phyloP scores from a whole-genome alignment of 2,329 filamentous ascomycete species.

The Fusarium subtropicale region DNA sequence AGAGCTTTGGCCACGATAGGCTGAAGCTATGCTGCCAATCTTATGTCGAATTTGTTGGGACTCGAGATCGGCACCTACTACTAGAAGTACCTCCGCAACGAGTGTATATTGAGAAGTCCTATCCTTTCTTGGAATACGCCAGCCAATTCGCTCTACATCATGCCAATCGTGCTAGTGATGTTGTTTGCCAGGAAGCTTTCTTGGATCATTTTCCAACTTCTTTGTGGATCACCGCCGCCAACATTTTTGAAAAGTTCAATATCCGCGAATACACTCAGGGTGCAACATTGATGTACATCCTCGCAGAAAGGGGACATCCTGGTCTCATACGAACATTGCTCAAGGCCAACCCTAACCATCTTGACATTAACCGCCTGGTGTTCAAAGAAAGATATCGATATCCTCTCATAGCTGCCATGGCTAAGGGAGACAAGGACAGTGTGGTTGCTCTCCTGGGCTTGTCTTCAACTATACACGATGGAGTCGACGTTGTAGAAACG shows the following conservation, averaged over 20 bases:
- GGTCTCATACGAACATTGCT: not conserved
- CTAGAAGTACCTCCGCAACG: too few relatives aligned
- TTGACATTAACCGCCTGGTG: not conserved
- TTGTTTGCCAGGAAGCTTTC: not conserved
- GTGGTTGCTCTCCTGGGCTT: not conserved
- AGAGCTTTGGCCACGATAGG: not conserved
- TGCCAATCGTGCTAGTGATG: not conserved
- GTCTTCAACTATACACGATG: accelerated
- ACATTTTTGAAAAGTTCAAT: not conserved
- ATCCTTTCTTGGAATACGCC: conserved; percentile 33
- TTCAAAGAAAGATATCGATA: conserved; percentile 1
- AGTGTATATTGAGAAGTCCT: not conserved
- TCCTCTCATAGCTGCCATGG: conserved; percentile 33
- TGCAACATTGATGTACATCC: conserved; percentile 14
- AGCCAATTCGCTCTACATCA: conserved; percentile 21
- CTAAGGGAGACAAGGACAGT: not conserved
- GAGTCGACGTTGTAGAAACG: accelerated
- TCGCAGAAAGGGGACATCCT: conserved; percentile 14
- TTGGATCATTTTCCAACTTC: accelerated
- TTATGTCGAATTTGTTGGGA: not conserved
- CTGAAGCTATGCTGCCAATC: conserved; percentile 16
- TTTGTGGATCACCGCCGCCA: not conserved
- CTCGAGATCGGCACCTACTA: accelerated
- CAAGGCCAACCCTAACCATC: accelerated
- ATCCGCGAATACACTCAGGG: not conserved